Evolutionary conservation across 1,139 yeast species (phyloP).

Genomic region (Trichomonascaceae sp.): DNA sequence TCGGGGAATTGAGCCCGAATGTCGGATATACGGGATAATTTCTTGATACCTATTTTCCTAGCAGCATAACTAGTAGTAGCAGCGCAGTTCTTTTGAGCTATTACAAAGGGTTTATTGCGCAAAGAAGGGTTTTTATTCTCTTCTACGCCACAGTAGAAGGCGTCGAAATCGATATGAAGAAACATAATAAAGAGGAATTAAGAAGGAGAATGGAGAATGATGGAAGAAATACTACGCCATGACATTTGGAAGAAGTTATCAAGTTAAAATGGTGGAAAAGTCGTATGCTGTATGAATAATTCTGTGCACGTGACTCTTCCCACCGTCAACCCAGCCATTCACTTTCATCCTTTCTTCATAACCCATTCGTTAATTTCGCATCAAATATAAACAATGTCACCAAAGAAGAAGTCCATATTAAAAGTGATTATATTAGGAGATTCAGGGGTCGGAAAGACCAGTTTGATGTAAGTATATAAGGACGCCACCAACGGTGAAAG

Average conservation of each 20-base stretch:
- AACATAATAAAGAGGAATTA: constrained; percentile 10
- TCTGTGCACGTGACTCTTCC: not conserved
- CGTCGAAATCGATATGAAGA: constrained; percentile 32
- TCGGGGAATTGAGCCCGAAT: constrained; percentile 26
- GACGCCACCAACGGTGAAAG: not conserved
- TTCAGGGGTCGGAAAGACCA: constrained; percentile 97
- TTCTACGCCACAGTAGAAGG: constrained; percentile 36
- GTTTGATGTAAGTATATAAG: constrained; percentile 51
- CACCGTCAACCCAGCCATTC: not conserved
- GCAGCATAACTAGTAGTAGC: constrained; percentile 35
- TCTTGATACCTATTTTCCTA: constrained; percentile 30
- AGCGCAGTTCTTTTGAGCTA: constrained; percentile 32
- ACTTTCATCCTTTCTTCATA: not conserved
- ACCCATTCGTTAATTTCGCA: not conserved
- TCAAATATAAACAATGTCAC: constrained; percentile 44
- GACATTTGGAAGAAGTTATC: too few relatives aligned
- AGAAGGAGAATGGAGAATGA: not conserved
- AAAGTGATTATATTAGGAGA: constrained; percentile 95
- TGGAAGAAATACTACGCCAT: not conserved
- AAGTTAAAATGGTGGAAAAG: not conserved
- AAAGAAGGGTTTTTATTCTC: constrained; percentile 28
- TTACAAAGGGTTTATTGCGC: constrained; percentile 30
- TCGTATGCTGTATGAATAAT: not conserved
- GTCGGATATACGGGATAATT: constrained; percentile 24
- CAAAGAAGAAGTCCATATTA: constrained; percentile 81